Percentiles rank a stretch among this genome's conserved stretches.
Evolutionary conservation across 805 yeast species (phyloP).

Genomic region (Zygoascus biomembranicola): DNA sequence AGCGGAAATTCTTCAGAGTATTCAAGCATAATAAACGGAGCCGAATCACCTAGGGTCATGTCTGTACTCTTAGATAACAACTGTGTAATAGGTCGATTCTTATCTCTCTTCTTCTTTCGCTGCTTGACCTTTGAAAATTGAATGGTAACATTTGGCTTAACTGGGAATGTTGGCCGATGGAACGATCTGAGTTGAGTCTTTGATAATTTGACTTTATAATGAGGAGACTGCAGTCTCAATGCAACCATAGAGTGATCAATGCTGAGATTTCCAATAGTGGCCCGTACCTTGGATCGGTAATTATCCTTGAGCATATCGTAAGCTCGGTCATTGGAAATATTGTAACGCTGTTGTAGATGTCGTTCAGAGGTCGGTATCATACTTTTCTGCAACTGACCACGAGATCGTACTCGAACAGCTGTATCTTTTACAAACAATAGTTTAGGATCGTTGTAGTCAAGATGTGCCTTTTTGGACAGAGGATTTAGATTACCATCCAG

Average conservation of each 20-base stretch:
- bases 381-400: conserved; percentile 2
- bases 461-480: conserved; percentile 25
- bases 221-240: conserved; percentile 77
- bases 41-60: conserved; percentile 76
- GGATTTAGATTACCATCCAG: conserved; percentile 52
- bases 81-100: conserved; percentile 72
- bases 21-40: conserved; percentile 69
- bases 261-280: conserved; percentile 81
- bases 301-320: conserved; percentile 77
- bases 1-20: conserved; percentile 85
- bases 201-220: conserved; percentile 68
- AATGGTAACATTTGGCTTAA: conserved; percentile 70
- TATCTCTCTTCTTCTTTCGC: conserved; percentile 83
- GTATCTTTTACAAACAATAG: conserved; percentile 53
- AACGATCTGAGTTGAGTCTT: conserved; percentile 63
- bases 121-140: conserved; percentile 65
- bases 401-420: background rate
- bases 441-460: conserved; percentile 85
- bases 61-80: conserved; percentile 65
- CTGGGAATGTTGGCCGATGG: conserved; percentile 70
- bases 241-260: conserved; percentile 94
- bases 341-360: conserved; percentile 52
- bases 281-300: conserved; percentile 84
- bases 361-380: conserved; percentile 47
- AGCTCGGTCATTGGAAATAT: conserved; percentile 80